Conservation (phyloP, 805 yeast species). For the Spathaspora sp. region DNA sequence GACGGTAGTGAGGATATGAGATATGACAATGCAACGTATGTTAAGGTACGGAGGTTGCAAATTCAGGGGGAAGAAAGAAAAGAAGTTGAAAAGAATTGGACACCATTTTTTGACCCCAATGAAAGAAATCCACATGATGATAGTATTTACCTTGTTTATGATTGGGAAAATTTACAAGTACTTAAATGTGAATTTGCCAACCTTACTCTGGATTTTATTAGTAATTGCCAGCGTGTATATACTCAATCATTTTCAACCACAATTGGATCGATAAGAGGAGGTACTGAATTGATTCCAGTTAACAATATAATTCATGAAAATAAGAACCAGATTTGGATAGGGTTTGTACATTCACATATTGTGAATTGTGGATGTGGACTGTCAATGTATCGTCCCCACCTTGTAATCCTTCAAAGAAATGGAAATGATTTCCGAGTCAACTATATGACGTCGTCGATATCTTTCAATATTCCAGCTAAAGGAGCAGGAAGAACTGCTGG, state of each 20-base stretch:
- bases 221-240: constrained; percentile 3
- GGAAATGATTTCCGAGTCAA: constrained; percentile 18
- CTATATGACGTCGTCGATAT: constrained; percentile 29
- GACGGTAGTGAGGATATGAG: constrained; percentile 14
- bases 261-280: constrained; percentile 35
- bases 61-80: constrained; percentile 5
- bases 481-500: constrained; percentile 23
- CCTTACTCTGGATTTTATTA: constrained; percentile 6
- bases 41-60: constrained; percentile 18
- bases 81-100: constrained; percentile 32
- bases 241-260: constrained; percentile 2
- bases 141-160: constrained; percentile 24
- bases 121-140: constrained; percentile 20
- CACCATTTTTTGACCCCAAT: constrained; percentile 31
- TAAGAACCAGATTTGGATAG: constrained; percentile 25
- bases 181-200: constrained; percentile 18
- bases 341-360: constrained; percentile 36
- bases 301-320: constrained; percentile 10
- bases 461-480: constrained; percentile 26
- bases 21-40: constrained; percentile 14
- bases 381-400: constrained; percentile 34
- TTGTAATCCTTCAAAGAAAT: constrained; percentile 23
- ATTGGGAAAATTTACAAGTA: not conserved
- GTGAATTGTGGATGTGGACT: constrained; percentile 34
- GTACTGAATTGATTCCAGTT: constrained; percentile 27